A percentile compares a stretch with the other conserved stretches of the same genome.
Conservation (phyloP, 805 yeast species). For the Schwanniomyces vanrijiae region DNA sequence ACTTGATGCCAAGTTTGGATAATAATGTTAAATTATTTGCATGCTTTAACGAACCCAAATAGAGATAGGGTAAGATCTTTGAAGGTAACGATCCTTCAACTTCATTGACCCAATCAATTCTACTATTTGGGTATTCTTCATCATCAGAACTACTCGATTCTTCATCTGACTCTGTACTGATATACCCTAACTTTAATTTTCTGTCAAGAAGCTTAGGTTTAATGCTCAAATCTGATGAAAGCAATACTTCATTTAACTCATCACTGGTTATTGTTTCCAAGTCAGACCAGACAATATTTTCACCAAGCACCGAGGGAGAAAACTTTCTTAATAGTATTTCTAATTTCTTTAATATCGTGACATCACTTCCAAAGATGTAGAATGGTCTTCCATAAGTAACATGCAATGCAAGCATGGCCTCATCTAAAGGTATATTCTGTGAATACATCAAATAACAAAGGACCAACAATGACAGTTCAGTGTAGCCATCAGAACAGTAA, state of each 20-base stretch:
- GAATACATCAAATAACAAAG: conserved; percentile 72
- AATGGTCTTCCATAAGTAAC: conserved; percentile 69
- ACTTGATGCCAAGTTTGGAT: conserved; percentile 62
- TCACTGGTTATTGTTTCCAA: conserved; percentile 26
- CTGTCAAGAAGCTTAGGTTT: conserved; percentile 9
- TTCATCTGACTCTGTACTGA: conserved; percentile 12
- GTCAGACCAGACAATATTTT: conserved; percentile 25
- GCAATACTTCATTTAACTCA: conserved; percentile 36
- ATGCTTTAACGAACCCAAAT: conserved; percentile 80
- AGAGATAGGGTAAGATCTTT: conserved; percentile 75
- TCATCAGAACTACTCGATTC: conserved; percentile 7
- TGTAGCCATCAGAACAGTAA: conserved; percentile 88
- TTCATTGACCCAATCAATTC: conserved; percentile 36
- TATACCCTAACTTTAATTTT: conserved; percentile 24
- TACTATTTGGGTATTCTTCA: background rate
- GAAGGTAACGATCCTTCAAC: conserved; percentile 79
- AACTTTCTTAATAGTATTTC: conserved; percentile 59
- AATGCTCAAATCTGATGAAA: conserved; percentile 17
- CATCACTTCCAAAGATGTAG: conserved; percentile 78
- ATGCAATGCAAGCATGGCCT: conserved; percentile 68
- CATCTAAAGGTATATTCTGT: conserved; percentile 57
- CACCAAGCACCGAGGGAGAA: conserved; percentile 47
- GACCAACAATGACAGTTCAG: conserved; percentile 79
- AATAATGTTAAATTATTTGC: conserved; percentile 72
- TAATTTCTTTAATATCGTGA: conserved; percentile 59